These are phyloP conservation scores for Flaveria robusta DNA, from an alignment of 129 eudicot genomes.

Conservation along the genomic window DNA sequence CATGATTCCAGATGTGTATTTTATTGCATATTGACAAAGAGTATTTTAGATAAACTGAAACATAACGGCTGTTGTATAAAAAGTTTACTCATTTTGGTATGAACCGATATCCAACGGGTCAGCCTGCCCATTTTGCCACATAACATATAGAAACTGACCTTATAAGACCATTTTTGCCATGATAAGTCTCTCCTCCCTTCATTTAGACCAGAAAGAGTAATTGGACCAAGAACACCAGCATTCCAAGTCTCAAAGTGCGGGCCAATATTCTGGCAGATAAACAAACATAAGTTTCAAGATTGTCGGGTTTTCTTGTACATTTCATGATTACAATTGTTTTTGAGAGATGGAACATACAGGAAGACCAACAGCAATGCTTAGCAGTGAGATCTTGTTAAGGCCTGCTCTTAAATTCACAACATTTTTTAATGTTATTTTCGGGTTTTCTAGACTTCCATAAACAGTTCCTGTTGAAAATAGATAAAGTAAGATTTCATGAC, in stretches of 20 bases:
- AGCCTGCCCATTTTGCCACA: background rate
- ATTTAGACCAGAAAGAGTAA: slow-evolving; percentile 73
- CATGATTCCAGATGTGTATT: background rate
- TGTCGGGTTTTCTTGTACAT: background rate
- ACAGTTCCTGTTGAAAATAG: slow-evolving; percentile 64
- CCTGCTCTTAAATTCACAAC: slow-evolving; percentile 72
- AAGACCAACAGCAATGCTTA: slow-evolving; percentile 97
- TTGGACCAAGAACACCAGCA: slow-evolving; percentile 97
- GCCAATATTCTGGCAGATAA: slow-evolving; percentile 71
- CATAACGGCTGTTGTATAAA: no score
- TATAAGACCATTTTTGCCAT: slow-evolving; percentile 99
- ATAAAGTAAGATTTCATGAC: background rate
- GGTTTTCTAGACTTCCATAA: slow-evolving; percentile 88
- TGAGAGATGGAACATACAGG: slow-evolving; percentile 62
- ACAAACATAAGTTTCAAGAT: slow-evolving; percentile 11
- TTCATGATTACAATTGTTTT: background rate
- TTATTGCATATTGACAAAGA: background rate
- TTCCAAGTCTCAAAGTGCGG: slow-evolving; percentile 91
- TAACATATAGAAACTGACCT: slow-evolving; percentile 42
- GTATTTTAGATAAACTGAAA: background rate
- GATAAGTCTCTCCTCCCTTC: slow-evolving; percentile 91
- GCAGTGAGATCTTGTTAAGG: slow-evolving; percentile 74
- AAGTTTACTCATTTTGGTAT: background rate
- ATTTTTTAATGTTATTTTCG: slow-evolving; percentile 62
- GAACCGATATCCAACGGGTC: background rate